Percentiles rank a stretch among this genome's conserved stretches.
These are phyloP conservation scores for Geotrichum bryndzae DNA, from an alignment of 1,139 yeast genomes.

Conservation along the genomic window DNA sequence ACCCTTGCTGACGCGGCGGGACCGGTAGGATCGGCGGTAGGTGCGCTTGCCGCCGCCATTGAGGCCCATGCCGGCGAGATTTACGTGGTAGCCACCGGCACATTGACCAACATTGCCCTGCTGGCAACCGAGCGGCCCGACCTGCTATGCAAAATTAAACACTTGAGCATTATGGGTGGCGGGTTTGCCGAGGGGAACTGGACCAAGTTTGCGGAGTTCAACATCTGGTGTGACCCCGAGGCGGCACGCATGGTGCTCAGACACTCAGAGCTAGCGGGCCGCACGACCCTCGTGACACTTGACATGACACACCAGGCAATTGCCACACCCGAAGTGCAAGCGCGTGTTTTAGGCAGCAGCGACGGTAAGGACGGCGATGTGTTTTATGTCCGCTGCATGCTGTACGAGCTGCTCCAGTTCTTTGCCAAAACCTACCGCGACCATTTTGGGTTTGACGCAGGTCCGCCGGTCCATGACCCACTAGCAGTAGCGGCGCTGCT, in stretches of 20 bases:
- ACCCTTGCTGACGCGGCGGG: slow-evolving; percentile 37
- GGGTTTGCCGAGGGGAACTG: slow-evolving; percentile 40
- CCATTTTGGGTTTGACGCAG: slow-evolving; percentile 41
- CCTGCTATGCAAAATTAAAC: slow-evolving; percentile 42
- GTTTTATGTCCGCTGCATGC: slow-evolving; percentile 41
- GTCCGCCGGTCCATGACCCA: slow-evolving; percentile 85
- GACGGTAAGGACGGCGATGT: background rate
- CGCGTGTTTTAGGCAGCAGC: slow-evolving; percentile 10
- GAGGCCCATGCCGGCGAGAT: slow-evolving; percentile 42
- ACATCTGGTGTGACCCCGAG: slow-evolving; percentile 66
- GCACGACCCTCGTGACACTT: slow-evolving; percentile 55
- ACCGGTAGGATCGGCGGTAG: slow-evolving; percentile 44
- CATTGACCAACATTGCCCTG: slow-evolving; percentile 62
- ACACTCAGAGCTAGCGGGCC: slow-evolving; percentile 41
- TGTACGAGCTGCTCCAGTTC: slow-evolving; percentile 52
- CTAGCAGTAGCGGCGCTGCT: slow-evolving; percentile 58
- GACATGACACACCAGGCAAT: slow-evolving; percentile 66
- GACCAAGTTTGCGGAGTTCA: slow-evolving; percentile 68
- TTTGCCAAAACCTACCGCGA: slow-evolving; percentile 46
- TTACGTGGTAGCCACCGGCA: slow-evolving; percentile 62
- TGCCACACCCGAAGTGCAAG: slow-evolving; percentile 47
- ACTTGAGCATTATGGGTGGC: slow-evolving; percentile 72
- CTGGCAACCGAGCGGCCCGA: slow-evolving; percentile 51
- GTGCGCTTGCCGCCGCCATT: slow-evolving; percentile 53
- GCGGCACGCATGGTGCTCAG: slow-evolving; percentile 58